Evolutionary conservation across 352 stramenopile species (phyloP).

Genomic region (Phytophthora vignae): DNA sequence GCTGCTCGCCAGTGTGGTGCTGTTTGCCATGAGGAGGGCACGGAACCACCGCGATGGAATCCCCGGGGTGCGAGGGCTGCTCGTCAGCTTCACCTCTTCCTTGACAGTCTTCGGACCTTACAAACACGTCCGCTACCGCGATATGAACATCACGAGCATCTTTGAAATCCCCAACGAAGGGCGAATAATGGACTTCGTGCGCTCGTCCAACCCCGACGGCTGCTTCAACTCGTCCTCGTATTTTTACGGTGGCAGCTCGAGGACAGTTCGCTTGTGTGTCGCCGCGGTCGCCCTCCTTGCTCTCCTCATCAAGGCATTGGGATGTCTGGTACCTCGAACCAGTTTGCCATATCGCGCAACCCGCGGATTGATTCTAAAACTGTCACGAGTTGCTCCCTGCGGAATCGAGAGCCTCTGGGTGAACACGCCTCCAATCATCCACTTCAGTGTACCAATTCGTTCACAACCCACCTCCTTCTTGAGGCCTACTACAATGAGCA

Average conservation of each 20-base stretch:
- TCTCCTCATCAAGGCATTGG: conserved; percentile 11
- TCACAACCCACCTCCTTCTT: not conserved
- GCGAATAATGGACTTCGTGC: conserved; percentile 24
- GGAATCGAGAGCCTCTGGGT: conserved; percentile 33
- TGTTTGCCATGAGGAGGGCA: conserved; percentile 28
- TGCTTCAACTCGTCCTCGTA: conserved; percentile 36
- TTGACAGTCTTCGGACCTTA: conserved; percentile 50
- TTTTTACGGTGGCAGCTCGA: conserved; percentile 17
- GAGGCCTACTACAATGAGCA: not conserved
- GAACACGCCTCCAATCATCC: conserved; percentile 26
- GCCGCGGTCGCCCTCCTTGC: conserved; percentile 5
- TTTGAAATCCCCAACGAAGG: conserved; percentile 21
- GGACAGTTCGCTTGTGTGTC: conserved; percentile 24
- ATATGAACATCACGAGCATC: conserved; percentile 25
- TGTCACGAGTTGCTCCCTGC: conserved; percentile 17
- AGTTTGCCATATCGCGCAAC: conserved; percentile 5
- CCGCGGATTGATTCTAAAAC: conserved; percentile 17
- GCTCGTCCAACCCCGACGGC: conserved; percentile 9
- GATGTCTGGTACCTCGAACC: conserved; percentile 13
- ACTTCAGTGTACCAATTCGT: conserved; percentile 19
- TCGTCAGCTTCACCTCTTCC: conserved; percentile 46
- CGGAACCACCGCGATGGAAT: conserved; percentile 24
- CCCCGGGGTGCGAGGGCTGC: conserved; percentile 39
- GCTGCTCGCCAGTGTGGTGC: conserved; percentile 35
- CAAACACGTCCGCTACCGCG: conserved; percentile 23